Evolutionary conservation across 2,329 filamentous ascomycete species (phyloP).

Genomic region (Aspergillus luchuensis): DNA sequence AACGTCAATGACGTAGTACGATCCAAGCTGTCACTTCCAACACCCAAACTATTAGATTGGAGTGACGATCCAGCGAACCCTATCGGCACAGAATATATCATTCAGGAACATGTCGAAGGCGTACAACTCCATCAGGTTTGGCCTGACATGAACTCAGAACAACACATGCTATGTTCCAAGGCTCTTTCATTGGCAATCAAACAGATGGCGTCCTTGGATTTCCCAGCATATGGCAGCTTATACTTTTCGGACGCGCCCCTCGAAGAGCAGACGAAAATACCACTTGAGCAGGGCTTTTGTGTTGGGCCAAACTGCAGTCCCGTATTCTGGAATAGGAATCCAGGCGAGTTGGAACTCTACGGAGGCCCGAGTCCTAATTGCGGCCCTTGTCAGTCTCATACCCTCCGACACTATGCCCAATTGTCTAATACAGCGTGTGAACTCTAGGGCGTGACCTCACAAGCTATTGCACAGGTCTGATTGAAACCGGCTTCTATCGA

Average conservation of each 20-base stretch:
- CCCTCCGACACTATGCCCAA: background rate
- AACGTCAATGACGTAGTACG: slow-evolving; percentile 19
- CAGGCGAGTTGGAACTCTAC: slow-evolving; percentile 22
- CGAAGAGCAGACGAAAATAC: slow-evolving; percentile 23
- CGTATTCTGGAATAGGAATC: slow-evolving; percentile 19
- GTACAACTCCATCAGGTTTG: slow-evolving; percentile 36
- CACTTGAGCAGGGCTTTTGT: slow-evolving; percentile 34
- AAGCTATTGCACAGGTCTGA: slow-evolving; percentile 23
- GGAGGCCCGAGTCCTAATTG: slow-evolving; percentile 22
- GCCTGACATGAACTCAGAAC: slow-evolving; percentile 35
- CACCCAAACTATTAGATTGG: slow-evolving; percentile 30
- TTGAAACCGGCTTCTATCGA: slow-evolving; percentile 27
- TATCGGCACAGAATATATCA: slow-evolving; percentile 43
- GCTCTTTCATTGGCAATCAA: slow-evolving; percentile 30
- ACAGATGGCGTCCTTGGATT: slow-evolving; percentile 36
- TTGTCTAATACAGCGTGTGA: background rate
- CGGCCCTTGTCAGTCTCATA: slow-evolving; percentile 23
- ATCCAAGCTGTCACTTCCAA: slow-evolving; percentile 27
- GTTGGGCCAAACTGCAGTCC: slow-evolving; percentile 36
- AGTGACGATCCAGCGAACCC: slow-evolving; percentile 30
- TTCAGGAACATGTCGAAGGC: slow-evolving; percentile 41
- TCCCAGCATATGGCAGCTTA: slow-evolving; percentile 44
- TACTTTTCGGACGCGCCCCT: slow-evolving; percentile 35
- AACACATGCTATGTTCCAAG: slow-evolving; percentile 40
- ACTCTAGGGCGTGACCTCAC: slow-evolving; percentile 22